Conservation (phyloP, 202 grass and related monocot species). For the Hordeum pubiflorum region DNA sequence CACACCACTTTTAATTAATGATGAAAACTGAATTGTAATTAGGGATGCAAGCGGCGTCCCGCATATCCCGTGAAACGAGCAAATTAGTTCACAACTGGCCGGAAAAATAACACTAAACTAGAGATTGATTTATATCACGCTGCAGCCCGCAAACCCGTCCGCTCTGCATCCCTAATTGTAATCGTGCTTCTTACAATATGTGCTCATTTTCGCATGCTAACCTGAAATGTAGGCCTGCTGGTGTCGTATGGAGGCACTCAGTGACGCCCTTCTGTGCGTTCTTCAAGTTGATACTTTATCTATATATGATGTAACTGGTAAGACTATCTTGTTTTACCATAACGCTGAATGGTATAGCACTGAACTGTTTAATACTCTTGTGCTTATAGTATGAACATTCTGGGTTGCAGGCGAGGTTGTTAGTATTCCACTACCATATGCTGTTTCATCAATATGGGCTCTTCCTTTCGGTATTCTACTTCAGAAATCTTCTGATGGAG, state of each 20-base stretch:
- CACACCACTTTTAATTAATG: not conserved
- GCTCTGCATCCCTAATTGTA: too few species aligned
- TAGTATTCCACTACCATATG: constrained; percentile 67
- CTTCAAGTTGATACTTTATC: constrained; percentile 81
- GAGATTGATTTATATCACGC: too few species aligned
- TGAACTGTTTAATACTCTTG: constrained; percentile 12
- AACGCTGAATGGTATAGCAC: not conserved
- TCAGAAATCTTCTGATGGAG: constrained; percentile 72
- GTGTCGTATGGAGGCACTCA: constrained; percentile 73
- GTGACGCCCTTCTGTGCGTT: constrained; percentile 82
- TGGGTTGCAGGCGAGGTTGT: constrained; percentile 66
- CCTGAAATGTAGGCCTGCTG: constrained; percentile 65
- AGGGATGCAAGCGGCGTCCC: too few species aligned
- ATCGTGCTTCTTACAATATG: constrained; percentile 8
- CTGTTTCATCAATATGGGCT: constrained; percentile 77
- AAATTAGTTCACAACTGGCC: too few species aligned
- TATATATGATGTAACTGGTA: constrained; percentile 72
- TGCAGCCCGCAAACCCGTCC: too few species aligned
- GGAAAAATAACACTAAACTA: too few species aligned
- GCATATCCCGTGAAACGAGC: too few species aligned
- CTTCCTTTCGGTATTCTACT: constrained; percentile 77
- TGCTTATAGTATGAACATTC: not conserved
- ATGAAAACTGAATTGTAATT: not conserved
- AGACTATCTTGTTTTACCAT: constrained; percentile 25
- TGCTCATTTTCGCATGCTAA: constrained; percentile 23